Evolutionary conservation across 176 grass and related monocot genomes (phyloP), one percentile per base, ranked within the genome.

Genomic region (Calamus simplicifolius): DNA sequence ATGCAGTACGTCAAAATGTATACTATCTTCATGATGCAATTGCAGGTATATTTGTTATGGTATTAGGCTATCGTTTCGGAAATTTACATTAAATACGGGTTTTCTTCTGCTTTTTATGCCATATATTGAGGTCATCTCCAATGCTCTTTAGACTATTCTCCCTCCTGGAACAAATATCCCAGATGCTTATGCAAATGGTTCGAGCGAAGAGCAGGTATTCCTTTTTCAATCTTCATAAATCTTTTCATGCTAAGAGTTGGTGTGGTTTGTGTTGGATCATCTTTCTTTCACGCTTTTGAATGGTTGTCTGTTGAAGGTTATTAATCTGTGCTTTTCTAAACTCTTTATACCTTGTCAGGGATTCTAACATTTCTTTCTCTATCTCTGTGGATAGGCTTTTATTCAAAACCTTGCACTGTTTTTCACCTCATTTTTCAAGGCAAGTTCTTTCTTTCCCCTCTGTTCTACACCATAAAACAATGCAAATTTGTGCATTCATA

Each of bases 1-100:
- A 4, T 85, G 73, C 94, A 93, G 61, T 98, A 98, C 76, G 88
- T 89, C 49, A 98, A 98, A 73, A 98, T 93, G 88, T 98, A 93
- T 83, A 93, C 76, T 16, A 69, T 93, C 50, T 98, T 98, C 64
- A 98, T 89, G 81, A 78, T 83, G 61, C 88, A 98, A 64, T 64
- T 98, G 64, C 94, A 98, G 94, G 94, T 98, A 77, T 60, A 35
- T 35, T 52, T 18, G 17, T 56, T 56, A 30, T 23, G 6, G 13
- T 43, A 43, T 53, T 29, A 16, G 19, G 5, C 29, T 72, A 27
- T 62, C 49, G 49, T 59, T 12, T 57, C 71, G 59, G 1, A 30
- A 35, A 28, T 48, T 27, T 61, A 67, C 4, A 60, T 77, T 75
- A 16, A 54, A 53, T 64, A 16, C 5, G 3, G 16, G 65, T 50